phyloP scores from a whole-genome alignment of 805 yeast species.

The Blastobotrys mokoenaii region DNA sequence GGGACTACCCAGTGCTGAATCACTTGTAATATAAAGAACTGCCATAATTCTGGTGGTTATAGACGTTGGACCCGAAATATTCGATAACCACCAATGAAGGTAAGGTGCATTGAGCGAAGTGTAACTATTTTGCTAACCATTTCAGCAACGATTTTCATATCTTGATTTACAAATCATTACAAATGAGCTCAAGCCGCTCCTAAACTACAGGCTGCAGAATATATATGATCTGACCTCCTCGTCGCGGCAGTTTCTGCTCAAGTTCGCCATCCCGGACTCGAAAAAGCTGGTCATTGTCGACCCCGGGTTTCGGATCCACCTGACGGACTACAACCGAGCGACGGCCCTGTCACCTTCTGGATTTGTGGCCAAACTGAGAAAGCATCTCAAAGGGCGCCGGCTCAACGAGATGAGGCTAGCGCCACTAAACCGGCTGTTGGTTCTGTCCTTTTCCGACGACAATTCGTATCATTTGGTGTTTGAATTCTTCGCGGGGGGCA shows the following conservation, averaged over 20 bases:
- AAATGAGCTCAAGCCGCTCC: conserved; percentile 48
- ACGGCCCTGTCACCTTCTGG: conserved; percentile 76
- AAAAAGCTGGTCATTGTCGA: conserved; percentile 70
- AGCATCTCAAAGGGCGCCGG: conserved; percentile 75
- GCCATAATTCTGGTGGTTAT: no score
- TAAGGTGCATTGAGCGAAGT: neutral
- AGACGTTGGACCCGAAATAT: no score
- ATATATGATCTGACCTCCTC: conserved; percentile 74
- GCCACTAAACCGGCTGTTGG: conserved; percentile 74
- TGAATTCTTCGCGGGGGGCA: conserved; percentile 95
- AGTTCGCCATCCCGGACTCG: conserved; percentile 76
- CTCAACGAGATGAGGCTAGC: conserved; percentile 66
- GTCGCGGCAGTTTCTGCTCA: conserved; percentile 63
- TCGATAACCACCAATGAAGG: no score
- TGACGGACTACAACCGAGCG: conserved; percentile 74
- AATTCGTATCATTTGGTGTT: conserved; percentile 58
- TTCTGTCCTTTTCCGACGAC: conserved; percentile 80
- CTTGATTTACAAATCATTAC: conserved; percentile 69
- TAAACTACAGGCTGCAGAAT: conserved; percentile 71
- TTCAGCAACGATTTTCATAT: conserved; percentile 77
- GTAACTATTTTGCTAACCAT: conserved; percentile 7
- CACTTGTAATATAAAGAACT: no score
- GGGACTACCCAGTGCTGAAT: no score
- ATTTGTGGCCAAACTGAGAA: conserved; percentile 78
- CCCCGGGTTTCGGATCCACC: conserved; percentile 74